A percentile compares a stretch with the other conserved stretches of the same genome.
phyloP scores from a whole-genome alignment of 495 filamentous ascomycete genomes.

The Trichoderma erinaceum region DNA sequence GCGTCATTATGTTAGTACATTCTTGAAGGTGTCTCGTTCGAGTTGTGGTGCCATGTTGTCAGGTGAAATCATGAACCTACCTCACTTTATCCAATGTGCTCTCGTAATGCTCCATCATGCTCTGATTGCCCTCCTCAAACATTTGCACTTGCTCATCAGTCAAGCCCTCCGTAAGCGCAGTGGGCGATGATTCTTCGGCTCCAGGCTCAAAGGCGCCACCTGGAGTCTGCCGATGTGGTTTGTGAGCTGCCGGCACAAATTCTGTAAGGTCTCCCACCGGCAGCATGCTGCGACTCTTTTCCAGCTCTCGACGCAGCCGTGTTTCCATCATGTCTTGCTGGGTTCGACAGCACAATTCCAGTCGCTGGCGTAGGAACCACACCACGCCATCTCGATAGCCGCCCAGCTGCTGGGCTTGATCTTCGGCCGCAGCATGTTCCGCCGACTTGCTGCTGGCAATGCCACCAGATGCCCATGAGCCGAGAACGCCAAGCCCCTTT shows the following conservation, averaged over 20 bases:
- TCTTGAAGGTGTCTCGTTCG: background rate
- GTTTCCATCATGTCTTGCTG: constrained; percentile 91
- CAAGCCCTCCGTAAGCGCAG: constrained; percentile 29
- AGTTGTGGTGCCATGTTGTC: background rate
- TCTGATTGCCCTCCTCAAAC: constrained; percentile 88
- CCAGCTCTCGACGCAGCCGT: constrained; percentile 71
- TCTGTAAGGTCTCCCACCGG: constrained; percentile 35
- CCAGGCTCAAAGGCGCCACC: constrained; percentile 32
- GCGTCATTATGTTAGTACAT: background rate
- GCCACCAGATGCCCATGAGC: constrained; percentile 62
- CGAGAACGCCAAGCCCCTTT: constrained; percentile 50
- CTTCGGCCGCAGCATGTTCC: constrained; percentile 68
- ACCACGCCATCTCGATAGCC: constrained; percentile 72
- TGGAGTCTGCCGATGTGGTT: constrained; percentile 20
- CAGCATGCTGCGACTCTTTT: constrained; percentile 81
- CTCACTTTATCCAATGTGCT: constrained; percentile 86
- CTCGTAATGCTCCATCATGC: constrained; percentile 88
- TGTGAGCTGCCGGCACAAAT: constrained; percentile 17
- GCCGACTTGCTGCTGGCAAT: constrained; percentile 33
- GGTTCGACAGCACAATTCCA: constrained; percentile 68
- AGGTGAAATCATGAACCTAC: constrained; percentile 44
- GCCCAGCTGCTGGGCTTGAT: constrained; percentile 49
- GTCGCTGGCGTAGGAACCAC: constrained; percentile 66
- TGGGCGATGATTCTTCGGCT: constrained; percentile 31
- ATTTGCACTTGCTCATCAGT: constrained; percentile 81